These are phyloP conservation scores for Carnegiea gigantea DNA, from an alignment of 179 eudicot species.

Conservation along the genomic window DNA sequence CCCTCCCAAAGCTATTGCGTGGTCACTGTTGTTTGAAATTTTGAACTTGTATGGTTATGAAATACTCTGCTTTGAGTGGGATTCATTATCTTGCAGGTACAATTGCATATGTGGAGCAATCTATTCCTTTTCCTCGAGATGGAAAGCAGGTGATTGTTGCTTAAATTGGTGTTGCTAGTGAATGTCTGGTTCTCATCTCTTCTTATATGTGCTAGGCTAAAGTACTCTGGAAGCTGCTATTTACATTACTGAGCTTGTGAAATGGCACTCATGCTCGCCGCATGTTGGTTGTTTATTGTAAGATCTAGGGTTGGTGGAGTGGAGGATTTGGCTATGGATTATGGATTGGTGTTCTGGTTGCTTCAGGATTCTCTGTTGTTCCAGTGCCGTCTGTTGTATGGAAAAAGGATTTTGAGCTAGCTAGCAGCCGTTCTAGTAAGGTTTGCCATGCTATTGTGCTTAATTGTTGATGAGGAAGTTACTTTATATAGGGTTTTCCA, in stretches of 20 bases:
- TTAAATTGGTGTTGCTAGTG: constrained; percentile 2
- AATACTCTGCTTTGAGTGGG: constrained; percentile 16
- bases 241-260: background rate
- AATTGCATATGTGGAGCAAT: constrained; percentile 81
- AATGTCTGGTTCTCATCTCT: background rate
- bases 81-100: constrained; percentile 59
- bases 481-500: background rate
- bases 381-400: constrained; percentile 74
- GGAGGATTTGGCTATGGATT: constrained; percentile 95
- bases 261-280: constrained; percentile 13
- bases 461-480: background rate
- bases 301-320: constrained; percentile 94
- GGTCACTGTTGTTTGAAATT: background rate
- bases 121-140: constrained; percentile 80
- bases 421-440: constrained; percentile 67
- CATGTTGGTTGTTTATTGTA: constrained; percentile 29
- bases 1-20: too few species aligned
- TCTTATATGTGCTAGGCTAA: background rate
- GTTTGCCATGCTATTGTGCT: constrained; percentile 35
- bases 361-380: constrained; percentile 88
- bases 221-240: background rate
- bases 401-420: constrained; percentile 75
- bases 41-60: background rate
- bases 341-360: constrained; percentile 91
- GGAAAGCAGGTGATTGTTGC: constrained; percentile 72